These are phyloP conservation scores for Alternaria arbusti DNA, from an alignment of 2,329 filamentous ascomycete genomes.

Conservation along the genomic window DNA sequence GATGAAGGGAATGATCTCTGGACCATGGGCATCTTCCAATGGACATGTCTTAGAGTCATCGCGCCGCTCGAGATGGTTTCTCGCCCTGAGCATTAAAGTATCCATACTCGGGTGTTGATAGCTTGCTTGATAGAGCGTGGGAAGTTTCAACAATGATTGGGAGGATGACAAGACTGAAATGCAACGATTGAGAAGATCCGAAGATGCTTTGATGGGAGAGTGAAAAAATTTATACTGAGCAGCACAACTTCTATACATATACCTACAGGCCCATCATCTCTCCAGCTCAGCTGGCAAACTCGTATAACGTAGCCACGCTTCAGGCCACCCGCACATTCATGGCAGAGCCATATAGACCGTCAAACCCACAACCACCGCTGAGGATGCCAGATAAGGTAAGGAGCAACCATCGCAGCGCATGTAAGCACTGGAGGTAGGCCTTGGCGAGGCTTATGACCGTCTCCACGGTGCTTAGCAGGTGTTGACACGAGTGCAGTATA, in stretches of 20 bases:
- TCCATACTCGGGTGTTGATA: background rate
- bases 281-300: background rate
- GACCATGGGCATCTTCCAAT: conserved; percentile 16
- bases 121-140: background rate
- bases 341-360: background rate
- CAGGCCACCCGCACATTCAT: background rate
- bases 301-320: background rate
- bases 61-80: background rate
- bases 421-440: background rate
- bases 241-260: background rate
- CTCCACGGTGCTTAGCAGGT: background rate
- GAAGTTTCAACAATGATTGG: too few relatives aligned
- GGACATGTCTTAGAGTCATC: conserved; percentile 18
- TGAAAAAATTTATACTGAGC: background rate
- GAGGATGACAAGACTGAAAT: background rate
- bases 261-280: background rate
- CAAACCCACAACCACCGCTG: background rate
- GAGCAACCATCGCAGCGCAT: background rate
- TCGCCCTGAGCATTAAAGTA: background rate
- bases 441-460: background rate
- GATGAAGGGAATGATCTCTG: conserved; percentile 26
- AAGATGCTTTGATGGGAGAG: background rate
- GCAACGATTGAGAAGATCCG: background rate
- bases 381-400: background rate
- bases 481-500: background rate